These are phyloP conservation scores for Arabidopsis thaliana DNA, from an alignment of 345 rosid genomes.

Conservation along the genomic window DNA sequence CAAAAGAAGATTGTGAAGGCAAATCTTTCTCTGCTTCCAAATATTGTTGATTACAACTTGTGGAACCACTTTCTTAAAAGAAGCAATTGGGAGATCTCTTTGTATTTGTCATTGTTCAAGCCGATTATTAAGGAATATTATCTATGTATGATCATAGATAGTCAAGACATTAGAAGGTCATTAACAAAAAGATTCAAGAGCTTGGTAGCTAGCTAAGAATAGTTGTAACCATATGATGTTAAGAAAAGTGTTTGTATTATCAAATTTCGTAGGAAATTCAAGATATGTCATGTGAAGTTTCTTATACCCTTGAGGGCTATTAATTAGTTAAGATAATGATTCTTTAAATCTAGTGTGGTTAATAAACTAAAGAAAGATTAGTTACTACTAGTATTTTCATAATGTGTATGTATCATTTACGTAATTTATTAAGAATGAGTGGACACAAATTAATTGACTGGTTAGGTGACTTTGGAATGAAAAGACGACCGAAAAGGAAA, in stretches of 20 bases:
- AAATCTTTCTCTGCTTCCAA: too few species aligned
- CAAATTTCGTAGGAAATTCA: not conserved
- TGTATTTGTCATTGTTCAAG: not conserved
- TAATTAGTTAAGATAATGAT: slow-evolving; percentile 7
- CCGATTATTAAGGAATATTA: not conserved
- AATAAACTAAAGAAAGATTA: not conserved
- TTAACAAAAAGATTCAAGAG: not conserved
- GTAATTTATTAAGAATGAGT: slow-evolving; percentile 6
- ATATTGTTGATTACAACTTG: too few species aligned
- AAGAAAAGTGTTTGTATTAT: not conserved
- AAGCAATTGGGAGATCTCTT: too few species aligned
- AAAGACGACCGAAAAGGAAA: slow-evolving; percentile 35
- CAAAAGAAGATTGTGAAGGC: too few species aligned
- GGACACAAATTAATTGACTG: slow-evolving; percentile 29
- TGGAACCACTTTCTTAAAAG: too few species aligned
- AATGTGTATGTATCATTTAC: not conserved
- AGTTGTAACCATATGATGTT: slow-evolving; percentile 3
- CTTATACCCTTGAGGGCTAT: not conserved
- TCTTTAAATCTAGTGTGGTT: not conserved
- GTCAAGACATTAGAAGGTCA: not conserved
- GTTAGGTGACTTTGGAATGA: slow-evolving; percentile 31
- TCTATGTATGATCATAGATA: slow-evolving; percentile 4
- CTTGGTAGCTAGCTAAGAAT: not conserved
- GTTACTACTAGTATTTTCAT: slow-evolving; percentile 12
- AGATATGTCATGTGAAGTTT: not conserved